Conservation (phyloP, 2,329 filamentous ascomycete species). For the Chaetomium sp. region DNA sequence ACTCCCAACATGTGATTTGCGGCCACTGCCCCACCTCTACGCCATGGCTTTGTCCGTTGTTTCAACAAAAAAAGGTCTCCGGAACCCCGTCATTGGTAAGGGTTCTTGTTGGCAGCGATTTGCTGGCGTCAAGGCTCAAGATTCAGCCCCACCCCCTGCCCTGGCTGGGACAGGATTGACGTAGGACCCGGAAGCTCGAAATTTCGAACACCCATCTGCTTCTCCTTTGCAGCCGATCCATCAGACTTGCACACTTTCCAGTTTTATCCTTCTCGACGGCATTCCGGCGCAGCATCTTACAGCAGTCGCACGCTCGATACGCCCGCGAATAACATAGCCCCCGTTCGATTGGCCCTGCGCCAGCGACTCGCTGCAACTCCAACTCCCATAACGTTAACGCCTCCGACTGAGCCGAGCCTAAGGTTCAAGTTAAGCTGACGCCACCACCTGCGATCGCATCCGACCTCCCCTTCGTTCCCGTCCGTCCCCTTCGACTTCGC, state of each 20-base stretch:
- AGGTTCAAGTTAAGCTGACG: background rate
- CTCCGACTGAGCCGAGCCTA: conserved; percentile 2
- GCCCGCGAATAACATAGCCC: too few relatives aligned
- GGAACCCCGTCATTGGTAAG: too few relatives aligned
- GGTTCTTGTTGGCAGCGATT: background rate
- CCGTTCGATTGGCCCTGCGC: too few relatives aligned
- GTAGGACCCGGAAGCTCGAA: conserved; percentile 20
- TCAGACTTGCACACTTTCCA: too few relatives aligned
- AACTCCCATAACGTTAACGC: background rate
- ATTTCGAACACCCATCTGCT: conserved; percentile 18
- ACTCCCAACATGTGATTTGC: conserved; percentile 10
- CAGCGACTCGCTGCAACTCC: too few relatives aligned
- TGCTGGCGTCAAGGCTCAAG: background rate
- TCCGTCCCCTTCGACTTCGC: background rate
- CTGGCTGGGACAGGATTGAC: conserved; percentile 20
- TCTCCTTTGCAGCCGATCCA: background rate
- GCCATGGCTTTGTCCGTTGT: too few relatives aligned
- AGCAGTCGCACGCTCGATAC: too few relatives aligned
- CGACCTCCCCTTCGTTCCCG: background rate
- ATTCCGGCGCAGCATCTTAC: background rate
- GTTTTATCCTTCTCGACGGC: background rate
- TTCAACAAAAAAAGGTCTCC: too few relatives aligned
- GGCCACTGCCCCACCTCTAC: too few relatives aligned
- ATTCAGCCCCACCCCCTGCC: conserved; percentile 7
- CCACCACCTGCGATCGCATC: background rate